A percentile compares a stretch with the other conserved stretches of the same genome.
Conservation (phyloP, 2,329 filamentous ascomycete genomes). For the Coniella lustricola region DNA sequence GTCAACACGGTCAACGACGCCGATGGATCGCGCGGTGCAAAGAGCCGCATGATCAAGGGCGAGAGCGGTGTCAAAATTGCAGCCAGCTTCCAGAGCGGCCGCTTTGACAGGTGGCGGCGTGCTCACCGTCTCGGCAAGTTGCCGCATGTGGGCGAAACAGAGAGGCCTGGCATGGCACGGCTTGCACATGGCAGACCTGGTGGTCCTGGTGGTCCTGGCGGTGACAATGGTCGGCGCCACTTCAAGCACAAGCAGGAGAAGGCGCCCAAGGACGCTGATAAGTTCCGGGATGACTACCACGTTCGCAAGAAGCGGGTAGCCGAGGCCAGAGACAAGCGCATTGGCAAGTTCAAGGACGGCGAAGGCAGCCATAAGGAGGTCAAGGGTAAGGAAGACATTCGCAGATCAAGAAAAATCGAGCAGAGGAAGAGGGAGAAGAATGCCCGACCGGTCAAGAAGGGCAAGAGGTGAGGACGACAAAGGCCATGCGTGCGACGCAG, state of each 20-base stretch:
- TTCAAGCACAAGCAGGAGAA: conserved; percentile 83
- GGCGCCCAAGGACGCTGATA: conserved; percentile 91
- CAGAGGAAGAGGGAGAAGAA: conserved; percentile 82
- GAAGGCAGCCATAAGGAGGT: conserved; percentile 70
- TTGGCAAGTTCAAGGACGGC: conserved; percentile 67
- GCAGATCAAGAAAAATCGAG: conserved; percentile 70
- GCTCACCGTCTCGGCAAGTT: conserved; percentile 72
- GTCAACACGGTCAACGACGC: conserved; percentile 88
- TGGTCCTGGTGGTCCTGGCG: conserved; percentile 23
- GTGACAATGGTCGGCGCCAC: conserved; percentile 40
- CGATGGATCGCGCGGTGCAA: conserved; percentile 68
- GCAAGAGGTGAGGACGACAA: conserved; percentile 8
- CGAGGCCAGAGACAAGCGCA: conserved; percentile 77
- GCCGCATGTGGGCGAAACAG: conserved; percentile 76
- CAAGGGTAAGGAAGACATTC: conserved; percentile 74
- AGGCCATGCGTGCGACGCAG: not conserved
- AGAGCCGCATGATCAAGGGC: conserved; percentile 62
- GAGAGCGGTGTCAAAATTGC: conserved; percentile 96
- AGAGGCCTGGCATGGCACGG: conserved; percentile 40
- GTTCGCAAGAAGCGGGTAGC: conserved; percentile 83
- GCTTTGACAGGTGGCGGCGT: conserved; percentile 89
- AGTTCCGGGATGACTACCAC: conserved; percentile 83
- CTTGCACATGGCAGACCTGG: conserved; percentile 23
- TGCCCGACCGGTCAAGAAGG: conserved; percentile 63
- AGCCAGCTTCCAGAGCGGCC: conserved; percentile 83